phyloP scores from a whole-genome alignment of 495 filamentous ascomycete genomes.

The Tuber aestivum region DNA sequence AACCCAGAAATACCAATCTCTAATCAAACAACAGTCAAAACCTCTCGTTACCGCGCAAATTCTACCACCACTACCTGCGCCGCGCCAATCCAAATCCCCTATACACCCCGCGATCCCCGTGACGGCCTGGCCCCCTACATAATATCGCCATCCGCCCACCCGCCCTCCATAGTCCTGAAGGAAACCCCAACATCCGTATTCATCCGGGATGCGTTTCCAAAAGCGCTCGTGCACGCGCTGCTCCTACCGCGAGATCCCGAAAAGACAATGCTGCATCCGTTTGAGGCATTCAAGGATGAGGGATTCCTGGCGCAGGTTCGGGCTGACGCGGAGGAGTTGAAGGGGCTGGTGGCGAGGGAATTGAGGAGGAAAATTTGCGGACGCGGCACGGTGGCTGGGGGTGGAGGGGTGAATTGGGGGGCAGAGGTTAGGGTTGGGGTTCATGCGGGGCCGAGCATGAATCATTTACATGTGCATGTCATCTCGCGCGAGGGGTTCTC shows the following conservation, averaged over 20 bases:
- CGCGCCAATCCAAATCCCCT: not conserved
- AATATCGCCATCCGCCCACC: not conserved
- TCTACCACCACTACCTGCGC: not conserved
- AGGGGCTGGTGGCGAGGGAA: constrained; percentile 63
- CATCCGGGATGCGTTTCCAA: constrained; percentile 79
- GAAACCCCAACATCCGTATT: constrained; percentile 55
- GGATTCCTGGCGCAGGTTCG: constrained; percentile 63
- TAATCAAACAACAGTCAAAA: not conserved
- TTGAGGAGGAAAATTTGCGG: constrained; percentile 59
- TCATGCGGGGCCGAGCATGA: constrained; percentile 86
- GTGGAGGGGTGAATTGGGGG: constrained; percentile 66
- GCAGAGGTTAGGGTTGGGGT: constrained; percentile 70
- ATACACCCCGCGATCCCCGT: not conserved
- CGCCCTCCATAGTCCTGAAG: not conserved
- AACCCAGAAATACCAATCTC: not conserved
- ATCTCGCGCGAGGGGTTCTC: constrained; percentile 67
- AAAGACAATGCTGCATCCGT: constrained; percentile 62
- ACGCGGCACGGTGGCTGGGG: constrained; percentile 43
- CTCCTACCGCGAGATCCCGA: constrained; percentile 68
- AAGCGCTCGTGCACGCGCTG: constrained; percentile 76
- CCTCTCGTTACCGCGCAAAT: not conserved
- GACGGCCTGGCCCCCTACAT: not conserved
- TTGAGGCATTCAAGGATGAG: constrained; percentile 67
- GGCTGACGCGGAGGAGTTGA: constrained; percentile 56
- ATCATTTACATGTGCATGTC: constrained; percentile 86